These are phyloP conservation scores for Pythium scleroteichum DNA, from an alignment of 352 stramenopile genomes.

Conservation along the genomic window DNA sequence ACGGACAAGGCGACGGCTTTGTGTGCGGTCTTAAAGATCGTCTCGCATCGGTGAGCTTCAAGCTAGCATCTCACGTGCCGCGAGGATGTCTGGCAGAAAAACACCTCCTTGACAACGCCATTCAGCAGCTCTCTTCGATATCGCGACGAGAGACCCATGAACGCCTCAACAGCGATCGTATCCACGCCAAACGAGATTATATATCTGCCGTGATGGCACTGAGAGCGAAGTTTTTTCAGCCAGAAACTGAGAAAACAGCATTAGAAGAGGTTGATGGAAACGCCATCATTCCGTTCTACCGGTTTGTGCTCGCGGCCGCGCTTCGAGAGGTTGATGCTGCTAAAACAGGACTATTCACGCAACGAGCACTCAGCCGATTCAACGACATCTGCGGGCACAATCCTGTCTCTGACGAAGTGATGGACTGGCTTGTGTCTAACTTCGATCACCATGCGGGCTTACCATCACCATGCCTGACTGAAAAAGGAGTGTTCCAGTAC, in stretches of 20 bases:
- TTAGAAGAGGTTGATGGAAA: slow-evolving; percentile 6
- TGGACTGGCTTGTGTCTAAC: slow-evolving; percentile 55
- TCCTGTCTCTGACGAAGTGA: slow-evolving; percentile 27
- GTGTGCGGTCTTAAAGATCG: slow-evolving; percentile 29
- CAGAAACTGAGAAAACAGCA: slow-evolving; percentile 26
- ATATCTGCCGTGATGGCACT: slow-evolving; percentile 43
- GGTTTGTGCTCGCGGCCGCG: slow-evolving; percentile 56
- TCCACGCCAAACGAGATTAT: slow-evolving; percentile 36
- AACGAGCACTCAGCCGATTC: slow-evolving; percentile 38
- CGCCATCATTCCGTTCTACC: slow-evolving; percentile 61
- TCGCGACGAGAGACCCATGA: not conserved
- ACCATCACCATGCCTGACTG: slow-evolving; percentile 31
- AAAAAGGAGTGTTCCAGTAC: slow-evolving; percentile 63
- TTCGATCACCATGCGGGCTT: slow-evolving; percentile 43
- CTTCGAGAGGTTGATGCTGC: slow-evolving; percentile 49
- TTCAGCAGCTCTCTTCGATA: slow-evolving; percentile 36
- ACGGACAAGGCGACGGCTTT: slow-evolving; percentile 11
- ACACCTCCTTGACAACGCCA: slow-evolving; percentile 44
- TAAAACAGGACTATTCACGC: slow-evolving; percentile 32
- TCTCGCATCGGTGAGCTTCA: slow-evolving; percentile 52
- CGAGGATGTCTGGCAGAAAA: slow-evolving; percentile 52
- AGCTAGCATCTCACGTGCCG: slow-evolving; percentile 55
- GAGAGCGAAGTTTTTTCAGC: slow-evolving; percentile 60
- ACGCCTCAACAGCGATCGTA: not conserved
- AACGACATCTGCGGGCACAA: slow-evolving; percentile 45